phyloP scores from a whole-genome alignment of 352 stramenopile species.

The Elongisporangium anandrum region DNA sequence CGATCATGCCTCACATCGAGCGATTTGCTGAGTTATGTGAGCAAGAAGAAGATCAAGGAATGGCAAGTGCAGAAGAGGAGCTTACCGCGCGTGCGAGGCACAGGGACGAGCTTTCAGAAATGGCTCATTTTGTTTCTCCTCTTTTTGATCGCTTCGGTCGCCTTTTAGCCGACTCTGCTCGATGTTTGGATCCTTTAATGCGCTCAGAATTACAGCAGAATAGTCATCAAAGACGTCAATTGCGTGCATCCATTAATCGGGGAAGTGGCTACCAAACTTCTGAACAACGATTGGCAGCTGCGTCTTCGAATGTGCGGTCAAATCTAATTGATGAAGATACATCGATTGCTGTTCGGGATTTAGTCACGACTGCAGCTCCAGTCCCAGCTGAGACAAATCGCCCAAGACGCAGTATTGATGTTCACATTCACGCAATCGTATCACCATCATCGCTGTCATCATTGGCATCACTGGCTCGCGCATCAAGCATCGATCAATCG shows the following conservation, averaged over 20 bases:
- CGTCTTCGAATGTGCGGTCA: background rate
- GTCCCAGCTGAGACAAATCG: slow-evolving; percentile 19
- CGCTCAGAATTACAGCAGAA: slow-evolving; percentile 42
- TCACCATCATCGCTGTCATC: slow-evolving; percentile 66
- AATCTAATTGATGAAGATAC: slow-evolving; percentile 33
- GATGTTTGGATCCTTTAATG: slow-evolving; percentile 56
- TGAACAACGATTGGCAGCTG: background rate
- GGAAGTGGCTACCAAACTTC: background rate
- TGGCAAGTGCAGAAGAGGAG: slow-evolving; percentile 3
- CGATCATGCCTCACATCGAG: slow-evolving; percentile 71
- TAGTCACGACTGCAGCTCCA: slow-evolving; percentile 44
- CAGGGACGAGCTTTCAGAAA: slow-evolving; percentile 45
- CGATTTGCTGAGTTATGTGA: slow-evolving; percentile 59
- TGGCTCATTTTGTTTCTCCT: slow-evolving; percentile 62
- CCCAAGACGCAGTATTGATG: slow-evolving; percentile 69
- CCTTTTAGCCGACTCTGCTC: slow-evolving; percentile 62
- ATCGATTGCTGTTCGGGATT: slow-evolving; percentile 49
- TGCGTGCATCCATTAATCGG: slow-evolving; percentile 1
- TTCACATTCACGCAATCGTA: slow-evolving; percentile 86
- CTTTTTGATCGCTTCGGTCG: slow-evolving; percentile 81
- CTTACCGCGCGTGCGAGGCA: slow-evolving; percentile 3
- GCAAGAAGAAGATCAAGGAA: slow-evolving; percentile 13
- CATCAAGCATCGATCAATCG: slow-evolving; percentile 6
- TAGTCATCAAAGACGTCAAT: slow-evolving; percentile 25
- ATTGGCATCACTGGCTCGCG: slow-evolving; percentile 41